phyloP scores from a whole-genome alignment of 257 asterid species.

The Solanum gandarillasii region DNA sequence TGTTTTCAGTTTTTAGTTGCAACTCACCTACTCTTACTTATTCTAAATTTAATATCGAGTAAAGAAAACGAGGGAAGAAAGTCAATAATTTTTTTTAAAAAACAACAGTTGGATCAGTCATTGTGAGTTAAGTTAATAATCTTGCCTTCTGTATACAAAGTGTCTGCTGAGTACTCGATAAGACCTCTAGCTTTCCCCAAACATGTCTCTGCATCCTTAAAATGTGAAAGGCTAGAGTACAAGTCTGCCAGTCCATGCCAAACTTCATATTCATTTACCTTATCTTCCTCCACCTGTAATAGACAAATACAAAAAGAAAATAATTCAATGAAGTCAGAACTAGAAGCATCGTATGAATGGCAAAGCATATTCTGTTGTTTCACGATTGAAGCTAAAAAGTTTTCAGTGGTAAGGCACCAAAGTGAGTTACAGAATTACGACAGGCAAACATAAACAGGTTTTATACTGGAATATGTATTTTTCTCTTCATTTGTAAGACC shows the following conservation, averaged over 20 bases:
- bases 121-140: background rate
- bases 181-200: conserved; percentile 73
- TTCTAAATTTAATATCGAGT: background rate
- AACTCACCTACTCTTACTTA: background rate
- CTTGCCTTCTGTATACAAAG: conserved; percentile 79
- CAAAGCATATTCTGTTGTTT: background rate
- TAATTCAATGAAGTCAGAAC: background rate
- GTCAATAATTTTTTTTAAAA: background rate
- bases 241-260: conserved; percentile 93
- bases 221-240: conserved; percentile 81
- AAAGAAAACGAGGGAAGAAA: background rate
- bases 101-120: background rate
- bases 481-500: background rate
- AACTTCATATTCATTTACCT: conserved; percentile 73
- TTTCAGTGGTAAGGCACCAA: background rate
- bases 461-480: background rate
- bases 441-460: background rate
- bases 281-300: conserved; percentile 60
- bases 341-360: background rate
- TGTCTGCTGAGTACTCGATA: conserved; percentile 71
- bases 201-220: conserved; percentile 93
- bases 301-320: conserved; percentile 3
- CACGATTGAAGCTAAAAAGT: background rate
- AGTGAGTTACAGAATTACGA: background rate
- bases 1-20: background rate